Conservation (phyloP, 192 early-diverging fungal species). For the Coemansia javaensis region DNA sequence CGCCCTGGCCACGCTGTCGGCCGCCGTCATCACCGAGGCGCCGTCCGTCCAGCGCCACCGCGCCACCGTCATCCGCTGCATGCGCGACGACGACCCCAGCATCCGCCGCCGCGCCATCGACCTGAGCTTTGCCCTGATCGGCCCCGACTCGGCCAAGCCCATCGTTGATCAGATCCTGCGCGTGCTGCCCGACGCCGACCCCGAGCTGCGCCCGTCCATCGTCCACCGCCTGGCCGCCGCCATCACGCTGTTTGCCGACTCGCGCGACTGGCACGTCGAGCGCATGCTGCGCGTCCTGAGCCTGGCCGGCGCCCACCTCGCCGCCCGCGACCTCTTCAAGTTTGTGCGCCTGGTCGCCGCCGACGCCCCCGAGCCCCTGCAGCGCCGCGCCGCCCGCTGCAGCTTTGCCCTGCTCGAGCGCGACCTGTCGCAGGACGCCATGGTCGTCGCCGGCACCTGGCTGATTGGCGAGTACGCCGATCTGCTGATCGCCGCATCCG, state of each 20-base stretch:
- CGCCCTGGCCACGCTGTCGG: slow-evolving; percentile 94
- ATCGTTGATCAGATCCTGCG: slow-evolving; percentile 89
- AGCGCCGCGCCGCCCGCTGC: slow-evolving; percentile 86
- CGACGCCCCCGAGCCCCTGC: slow-evolving; percentile 58
- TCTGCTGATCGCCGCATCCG: slow-evolving; percentile 75
- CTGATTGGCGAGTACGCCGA: slow-evolving; percentile 97
- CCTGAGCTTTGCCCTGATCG: slow-evolving; percentile 93
- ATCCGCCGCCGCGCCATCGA: slow-evolving; percentile 96
- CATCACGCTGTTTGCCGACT: slow-evolving; percentile 89
- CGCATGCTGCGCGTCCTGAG: slow-evolving; percentile 86
- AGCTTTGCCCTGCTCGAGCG: slow-evolving; percentile 76
- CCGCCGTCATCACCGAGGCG: slow-evolving; percentile 82
- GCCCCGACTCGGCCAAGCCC: slow-evolving; percentile 84
- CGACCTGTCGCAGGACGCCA: slow-evolving; percentile 73
- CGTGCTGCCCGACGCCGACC: slow-evolving; percentile 87
- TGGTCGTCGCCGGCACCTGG: slow-evolving; percentile 89
- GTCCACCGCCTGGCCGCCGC: slow-evolving; percentile 87
- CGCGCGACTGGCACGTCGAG: slow-evolving; percentile 96
- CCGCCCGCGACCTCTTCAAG: slow-evolving; percentile 72
- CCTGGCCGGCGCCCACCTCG: slow-evolving; percentile 65
- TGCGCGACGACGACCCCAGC: slow-evolving; percentile 91
- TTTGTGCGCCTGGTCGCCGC: slow-evolving; percentile 88
- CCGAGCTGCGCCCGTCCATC: slow-evolving; percentile 86
- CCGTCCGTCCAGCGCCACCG: slow-evolving; percentile 96
- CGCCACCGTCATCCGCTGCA: slow-evolving; percentile 91